Base-by-base conservation (phyloP, 805 yeast genomes). In the Candida yuanshanica region DNA sequence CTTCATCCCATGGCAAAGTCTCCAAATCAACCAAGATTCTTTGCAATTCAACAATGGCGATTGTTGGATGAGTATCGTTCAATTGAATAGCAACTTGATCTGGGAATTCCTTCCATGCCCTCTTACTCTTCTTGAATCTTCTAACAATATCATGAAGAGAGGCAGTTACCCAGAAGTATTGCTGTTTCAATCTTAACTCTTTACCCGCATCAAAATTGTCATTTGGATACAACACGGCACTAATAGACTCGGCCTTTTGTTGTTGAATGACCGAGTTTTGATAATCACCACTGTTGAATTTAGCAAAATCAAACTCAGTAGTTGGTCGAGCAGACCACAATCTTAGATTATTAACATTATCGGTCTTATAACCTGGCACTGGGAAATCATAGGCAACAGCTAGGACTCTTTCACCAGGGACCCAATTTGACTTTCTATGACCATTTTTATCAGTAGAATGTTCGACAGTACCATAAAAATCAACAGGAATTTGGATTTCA, bases 101-200 rank as follows among this genome's bases (percentile, higher is more conserved):
- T 16, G 95, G 78, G 61, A 89, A 84, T 59, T 83, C 88, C 26
- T 71, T 56, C 95, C 96, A 89, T 36, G 88, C 75, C 53, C 78
- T 72, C 52, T 74, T 74, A 41, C 80, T 63, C 67, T 90, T 90
- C 64, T 88, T 82, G 68, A 84, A 89, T 57, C 97, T 77, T 60
- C 97, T 81, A 33, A 89, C 78, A 52, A 89, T 89, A 62, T 89
- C 97, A 55, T 84, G 88, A 52, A 90, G 73, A 13, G 96, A 86
- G 25, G 97, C 96, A 38, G 95, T 81, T 39, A 90, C 96, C 97
- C 97, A 89, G 67, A 89, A 90, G 65, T 88, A 90, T 65, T 89
- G 97, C 69, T 89, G 97, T 65, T 90, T 90, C 63, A 89, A 76
- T 60, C 97, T 79, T 58, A 89, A 73, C 61, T 87, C 95, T 65